Evolutionary conservation across 2,329 filamentous ascomycete species (phyloP).

Genomic region (Penicillium brevicompactum): DNA sequence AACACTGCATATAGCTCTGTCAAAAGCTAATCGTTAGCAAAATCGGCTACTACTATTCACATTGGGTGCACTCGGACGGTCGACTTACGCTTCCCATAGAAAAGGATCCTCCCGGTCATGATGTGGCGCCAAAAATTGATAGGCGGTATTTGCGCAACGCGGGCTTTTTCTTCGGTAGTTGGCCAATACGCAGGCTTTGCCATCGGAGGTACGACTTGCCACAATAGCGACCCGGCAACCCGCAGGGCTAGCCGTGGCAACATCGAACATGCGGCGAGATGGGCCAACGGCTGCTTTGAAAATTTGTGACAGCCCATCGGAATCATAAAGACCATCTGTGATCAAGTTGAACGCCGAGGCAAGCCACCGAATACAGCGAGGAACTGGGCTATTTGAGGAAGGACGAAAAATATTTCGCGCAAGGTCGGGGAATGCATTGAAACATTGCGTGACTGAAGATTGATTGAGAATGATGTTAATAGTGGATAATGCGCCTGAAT

Average conservation of each 20-base stretch:
- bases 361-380: conserved; percentile 3
- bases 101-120: too few species aligned
- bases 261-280: conserved; percentile 14
- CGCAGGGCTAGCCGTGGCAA: not conserved
- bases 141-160: conserved; percentile 3
- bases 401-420: not conserved
- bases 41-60: too few species aligned
- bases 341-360: not conserved
- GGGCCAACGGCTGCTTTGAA: conserved; percentile 3
- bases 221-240: conserved; percentile 17
- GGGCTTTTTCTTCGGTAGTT: conserved; percentile 19
- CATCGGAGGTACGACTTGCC: conserved; percentile 18
- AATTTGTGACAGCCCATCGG: not conserved
- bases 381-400: not conserved
- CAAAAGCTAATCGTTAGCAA: too few species aligned
- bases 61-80: too few species aligned
- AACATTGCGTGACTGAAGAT: not conserved
- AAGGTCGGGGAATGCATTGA: not conserved
- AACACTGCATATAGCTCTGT: too few species aligned
- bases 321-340: conserved; percentile 17
- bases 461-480: not conserved
- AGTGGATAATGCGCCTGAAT: not conserved
- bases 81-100: too few species aligned
- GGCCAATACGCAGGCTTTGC: conserved; percentile 18
- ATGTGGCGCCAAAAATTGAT: conserved; percentile 7